These are phyloP conservation scores for Populus hybrid DNA, from an alignment of 441 rosid genomes.

Conservation along the genomic window DNA sequence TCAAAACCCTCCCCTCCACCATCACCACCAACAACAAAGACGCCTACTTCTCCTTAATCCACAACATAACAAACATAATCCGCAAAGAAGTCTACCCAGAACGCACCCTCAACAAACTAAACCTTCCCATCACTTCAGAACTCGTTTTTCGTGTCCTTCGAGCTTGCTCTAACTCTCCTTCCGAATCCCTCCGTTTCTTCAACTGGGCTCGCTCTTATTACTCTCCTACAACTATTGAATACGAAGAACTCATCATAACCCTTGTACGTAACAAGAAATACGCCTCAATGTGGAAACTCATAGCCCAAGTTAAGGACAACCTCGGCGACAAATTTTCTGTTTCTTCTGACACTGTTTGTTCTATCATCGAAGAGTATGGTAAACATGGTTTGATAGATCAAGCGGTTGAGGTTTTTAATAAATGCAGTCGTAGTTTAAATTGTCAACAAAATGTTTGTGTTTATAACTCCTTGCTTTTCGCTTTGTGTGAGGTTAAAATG, in stretches of 20 bases:
- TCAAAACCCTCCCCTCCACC: too few relatives aligned
- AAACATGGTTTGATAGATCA: slow-evolving; percentile 70
- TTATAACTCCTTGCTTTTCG: slow-evolving; percentile 66
- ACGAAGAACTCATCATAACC: slow-evolving; percentile 66
- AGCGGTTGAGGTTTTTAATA: slow-evolving; percentile 83
- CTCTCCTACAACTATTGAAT: slow-evolving; percentile 68
- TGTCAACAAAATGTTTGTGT: slow-evolving; percentile 52
- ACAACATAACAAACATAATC: too few relatives aligned
- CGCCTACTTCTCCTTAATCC: too few relatives aligned
- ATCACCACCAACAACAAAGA: too few relatives aligned
- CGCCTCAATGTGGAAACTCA: slow-evolving; percentile 81
- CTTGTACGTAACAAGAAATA: slow-evolving; percentile 53
- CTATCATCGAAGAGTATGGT: slow-evolving; percentile 72
- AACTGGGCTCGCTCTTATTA: slow-evolving; percentile 73
- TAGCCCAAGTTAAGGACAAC: slow-evolving; percentile 58
- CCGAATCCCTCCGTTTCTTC: slow-evolving; percentile 81
- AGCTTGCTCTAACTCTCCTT: slow-evolving; percentile 58
- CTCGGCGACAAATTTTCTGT: slow-evolving; percentile 20
- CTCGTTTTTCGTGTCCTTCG: slow-evolving; percentile 86
- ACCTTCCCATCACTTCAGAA: slow-evolving; percentile 56
- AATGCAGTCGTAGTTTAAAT: slow-evolving; percentile 38
- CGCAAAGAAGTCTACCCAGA: too few relatives aligned
- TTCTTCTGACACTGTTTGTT: slow-evolving; percentile 59
- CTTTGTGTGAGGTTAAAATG: slow-evolving; percentile 78
- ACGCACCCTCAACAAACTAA: slow-evolving; percentile 65